Conservation (phyloP, 2,329 filamentous ascomycete genomes). For the Exophiala mesophila region DNA sequence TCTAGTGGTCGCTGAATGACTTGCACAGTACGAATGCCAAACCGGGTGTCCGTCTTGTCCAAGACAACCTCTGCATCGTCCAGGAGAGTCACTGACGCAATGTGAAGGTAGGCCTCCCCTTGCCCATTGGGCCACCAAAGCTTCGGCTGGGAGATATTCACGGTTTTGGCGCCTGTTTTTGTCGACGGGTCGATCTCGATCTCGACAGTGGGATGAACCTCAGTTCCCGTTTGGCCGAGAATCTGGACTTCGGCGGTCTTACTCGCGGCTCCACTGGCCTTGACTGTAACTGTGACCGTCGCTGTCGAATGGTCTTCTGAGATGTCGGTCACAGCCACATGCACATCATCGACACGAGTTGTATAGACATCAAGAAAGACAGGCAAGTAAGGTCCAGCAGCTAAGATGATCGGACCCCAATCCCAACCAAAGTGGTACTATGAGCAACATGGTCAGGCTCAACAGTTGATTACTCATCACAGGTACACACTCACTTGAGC, state of each 20-base stretch:
- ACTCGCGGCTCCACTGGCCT: conserved; percentile 30
- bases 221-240: conserved; percentile 26
- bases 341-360: conserved; percentile 55
- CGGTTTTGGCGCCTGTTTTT: not conserved
- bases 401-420: conserved; percentile 62
- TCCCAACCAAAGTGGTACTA: conserved; percentile 55
- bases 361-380: conserved; percentile 62
- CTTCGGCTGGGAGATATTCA: conserved; percentile 37
- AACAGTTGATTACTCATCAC: conserved; percentile 22
- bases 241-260: conserved; percentile 30
- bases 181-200: not conserved
- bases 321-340: conserved; percentile 35
- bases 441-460: not conserved
- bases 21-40: conserved; percentile 52
- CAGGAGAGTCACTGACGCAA: conserved; percentile 43
- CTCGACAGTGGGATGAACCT: conserved; percentile 29
- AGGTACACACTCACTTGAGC: conserved; percentile 46
- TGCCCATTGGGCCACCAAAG: conserved; percentile 59
- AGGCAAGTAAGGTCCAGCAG: conserved; percentile 61
- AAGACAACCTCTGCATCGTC: conserved; percentile 34
- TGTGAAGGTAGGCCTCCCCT: conserved; percentile 54
- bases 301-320: conserved; percentile 38
- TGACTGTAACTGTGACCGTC: conserved; percentile 35
- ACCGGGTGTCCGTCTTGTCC: conserved; percentile 43
- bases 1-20: conserved; percentile 35